Conservation (phyloP, 2,329 filamentous ascomycete species). For the Trichophyton verrucosum region DNA sequence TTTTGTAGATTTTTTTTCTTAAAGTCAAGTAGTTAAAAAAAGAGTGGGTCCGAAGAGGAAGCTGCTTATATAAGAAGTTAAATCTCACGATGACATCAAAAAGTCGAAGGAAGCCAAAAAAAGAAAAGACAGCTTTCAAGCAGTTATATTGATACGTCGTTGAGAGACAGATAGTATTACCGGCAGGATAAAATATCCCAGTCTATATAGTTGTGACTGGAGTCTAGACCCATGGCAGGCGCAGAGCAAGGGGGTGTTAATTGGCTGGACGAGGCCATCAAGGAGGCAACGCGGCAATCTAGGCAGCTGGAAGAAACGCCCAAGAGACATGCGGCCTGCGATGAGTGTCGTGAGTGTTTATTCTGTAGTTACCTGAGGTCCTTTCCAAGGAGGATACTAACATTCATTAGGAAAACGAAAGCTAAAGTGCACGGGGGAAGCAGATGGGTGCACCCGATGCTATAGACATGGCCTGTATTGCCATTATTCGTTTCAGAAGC, state of each 20-base stretch:
- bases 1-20: conserved; percentile 3
- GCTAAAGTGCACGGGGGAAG: conserved; percentile 37
- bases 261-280: conserved; percentile 1
- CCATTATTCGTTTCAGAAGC: conserved; percentile 37
- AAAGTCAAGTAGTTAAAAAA: neutral
- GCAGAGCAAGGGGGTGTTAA: neutral
- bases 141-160: no score
- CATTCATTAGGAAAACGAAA: conserved; percentile 32
- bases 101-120: neutral
- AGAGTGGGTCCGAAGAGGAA: neutral
- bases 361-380: no score
- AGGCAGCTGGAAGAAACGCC: conserved; percentile 8
- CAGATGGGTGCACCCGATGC: conserved; percentile 33
- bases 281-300: conserved; percentile 12
- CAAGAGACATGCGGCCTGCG: conserved; percentile 38
- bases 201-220: neutral
- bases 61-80: neutral
- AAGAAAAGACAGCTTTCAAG: neutral
- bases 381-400: conserved; percentile 2
- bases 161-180: no score
- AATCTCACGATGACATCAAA: neutral
- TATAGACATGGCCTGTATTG: conserved; percentile 31
- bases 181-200: neutral
- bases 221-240: neutral
- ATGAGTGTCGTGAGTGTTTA: conserved; percentile 35